Conservation (phyloP, 225 moss, liverwort and hornwort species). For the Lunularia cruciata region DNA sequence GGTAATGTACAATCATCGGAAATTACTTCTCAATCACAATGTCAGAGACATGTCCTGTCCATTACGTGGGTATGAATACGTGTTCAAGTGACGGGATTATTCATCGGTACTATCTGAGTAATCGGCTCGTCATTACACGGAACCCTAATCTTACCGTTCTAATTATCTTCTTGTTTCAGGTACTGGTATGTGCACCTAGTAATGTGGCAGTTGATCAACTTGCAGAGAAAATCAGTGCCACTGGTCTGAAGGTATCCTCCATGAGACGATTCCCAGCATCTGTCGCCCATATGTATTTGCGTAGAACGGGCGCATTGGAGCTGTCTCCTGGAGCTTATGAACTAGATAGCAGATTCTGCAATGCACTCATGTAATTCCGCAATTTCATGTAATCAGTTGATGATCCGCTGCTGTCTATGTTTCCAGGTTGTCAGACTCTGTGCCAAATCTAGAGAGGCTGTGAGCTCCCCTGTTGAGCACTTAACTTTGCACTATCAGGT, state of each 20-base stretch:
- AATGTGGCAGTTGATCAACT: slow-evolving; percentile 99
- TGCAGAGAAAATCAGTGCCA: slow-evolving; percentile 97
- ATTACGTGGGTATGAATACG: too few species aligned
- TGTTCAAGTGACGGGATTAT: too few species aligned
- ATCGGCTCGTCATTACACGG: too few species aligned
- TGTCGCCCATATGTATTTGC: neutral
- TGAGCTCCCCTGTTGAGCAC: slow-evolving; percentile 95
- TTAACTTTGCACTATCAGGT: slow-evolving; percentile 98
- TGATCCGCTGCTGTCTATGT: neutral
- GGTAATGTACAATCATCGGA: too few species aligned
- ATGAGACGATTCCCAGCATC: neutral
- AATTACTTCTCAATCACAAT: too few species aligned
- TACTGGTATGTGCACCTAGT: slow-evolving; percentile 95
- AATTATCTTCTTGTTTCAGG: slow-evolving; percentile 41
- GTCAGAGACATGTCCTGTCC: too few species aligned
- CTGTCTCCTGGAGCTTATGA: too few species aligned
- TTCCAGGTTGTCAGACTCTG: slow-evolving; percentile 85
- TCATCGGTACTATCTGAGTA: too few species aligned
- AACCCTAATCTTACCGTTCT: too few species aligned
- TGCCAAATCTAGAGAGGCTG: slow-evolving; percentile 97
- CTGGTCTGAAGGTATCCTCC: slow-evolving; percentile 92
- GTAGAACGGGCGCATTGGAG: too few species aligned
- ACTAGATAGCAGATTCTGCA: too few species aligned
- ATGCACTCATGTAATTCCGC: too few species aligned
- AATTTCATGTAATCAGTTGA: neutral